Evolutionary conservation across 176 grass and related monocot species (phyloP), one percentile per base, ranked within the genome.

Genomic region (Elymus sibiricus): DNA sequence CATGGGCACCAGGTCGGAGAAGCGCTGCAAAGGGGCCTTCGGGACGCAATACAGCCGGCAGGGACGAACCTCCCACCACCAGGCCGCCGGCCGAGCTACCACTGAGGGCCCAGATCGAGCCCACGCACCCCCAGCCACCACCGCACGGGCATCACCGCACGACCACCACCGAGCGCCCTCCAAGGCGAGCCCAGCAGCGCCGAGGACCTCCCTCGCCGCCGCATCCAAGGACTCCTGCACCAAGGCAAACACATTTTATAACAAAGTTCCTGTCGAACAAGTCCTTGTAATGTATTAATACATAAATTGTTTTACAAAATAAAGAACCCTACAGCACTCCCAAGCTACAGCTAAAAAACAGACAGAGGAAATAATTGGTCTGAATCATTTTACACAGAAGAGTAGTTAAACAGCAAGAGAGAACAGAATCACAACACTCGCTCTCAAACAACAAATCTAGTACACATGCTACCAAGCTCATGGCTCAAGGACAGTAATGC

Each of bases 341-440:
- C 70, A 85, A 55, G 29, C 70, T 85, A 88, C 69, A 76, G 80
- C 32, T 86, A 70, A 61, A 66, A 66, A 67, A 60, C 10, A 1
- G 37, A 46, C 1, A 9, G 11, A 47, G 44, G 47, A 77, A 38
- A 82, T 5, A 11, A 70, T 77, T 43, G 60, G 31, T 26, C 67
- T 19, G 43, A 9, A 42, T 28, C 84, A 59, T 87, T 87, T 84
- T 87, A 87, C 59, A 91, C 66, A 40, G 22, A 84, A 80, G 6
- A 25, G 43, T 77, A 70, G 7, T 46, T 46, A 76, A 70, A 80
- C n/a, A 63, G 38, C 34, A 75, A 61, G 10, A 83, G 11, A 82
- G 60, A 65, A 88, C 73, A 56, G 43, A 80, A 84, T 68, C 80
- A 84, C n/a, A 77, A 58, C 12, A 83, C 60, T 80, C 55, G 15